These are phyloP conservation scores for Saururus chinensis DNA, from an alignment of 164 flowering plant genomes.

Conservation along the genomic window DNA sequence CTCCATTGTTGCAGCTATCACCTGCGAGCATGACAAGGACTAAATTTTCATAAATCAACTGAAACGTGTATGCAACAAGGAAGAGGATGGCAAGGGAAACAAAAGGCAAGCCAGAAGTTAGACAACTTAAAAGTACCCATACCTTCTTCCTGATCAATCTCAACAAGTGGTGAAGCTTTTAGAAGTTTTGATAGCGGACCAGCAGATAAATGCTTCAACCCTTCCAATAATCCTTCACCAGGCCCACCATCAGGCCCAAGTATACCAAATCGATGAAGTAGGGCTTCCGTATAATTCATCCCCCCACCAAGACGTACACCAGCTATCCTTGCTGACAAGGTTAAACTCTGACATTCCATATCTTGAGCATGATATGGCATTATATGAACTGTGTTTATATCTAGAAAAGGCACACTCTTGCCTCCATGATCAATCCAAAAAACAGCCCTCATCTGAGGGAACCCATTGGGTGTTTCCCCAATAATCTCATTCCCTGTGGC, in stretches of 20 bases:
- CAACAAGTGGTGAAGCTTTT: constrained; percentile 41
- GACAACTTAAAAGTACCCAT: constrained; percentile 12
- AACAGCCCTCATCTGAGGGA: constrained; percentile 60
- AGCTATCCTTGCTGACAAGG: constrained; percentile 60
- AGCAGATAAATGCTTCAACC: constrained; percentile 55
- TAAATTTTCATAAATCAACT: not conserved
- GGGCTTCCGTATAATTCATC: constrained; percentile 83
- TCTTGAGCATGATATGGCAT: constrained; percentile 62
- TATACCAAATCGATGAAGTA: constrained; percentile 89
- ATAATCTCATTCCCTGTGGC: constrained; percentile 24
- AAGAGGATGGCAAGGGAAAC: not conserved
- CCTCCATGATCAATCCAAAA: constrained; percentile 66
- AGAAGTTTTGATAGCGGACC: constrained; percentile 83
- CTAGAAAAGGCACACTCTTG: constrained; percentile 55
- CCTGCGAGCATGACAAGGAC: constrained; percentile 10
- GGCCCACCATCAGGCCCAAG: constrained; percentile 96
- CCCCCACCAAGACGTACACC: constrained; percentile 96
- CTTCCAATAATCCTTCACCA: constrained; percentile 74
- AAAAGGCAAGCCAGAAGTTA: not conserved
- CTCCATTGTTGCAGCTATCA: constrained; percentile 34
- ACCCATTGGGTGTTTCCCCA: constrained; percentile 27
- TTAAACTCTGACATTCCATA: constrained; percentile 68
- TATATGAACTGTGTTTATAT: constrained; percentile 54
- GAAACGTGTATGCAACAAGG: not conserved
- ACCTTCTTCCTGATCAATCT: constrained; percentile 37